Conservation (phyloP, 2,329 filamentous ascomycete species). For the Achaetomium macrosporum region DNA sequence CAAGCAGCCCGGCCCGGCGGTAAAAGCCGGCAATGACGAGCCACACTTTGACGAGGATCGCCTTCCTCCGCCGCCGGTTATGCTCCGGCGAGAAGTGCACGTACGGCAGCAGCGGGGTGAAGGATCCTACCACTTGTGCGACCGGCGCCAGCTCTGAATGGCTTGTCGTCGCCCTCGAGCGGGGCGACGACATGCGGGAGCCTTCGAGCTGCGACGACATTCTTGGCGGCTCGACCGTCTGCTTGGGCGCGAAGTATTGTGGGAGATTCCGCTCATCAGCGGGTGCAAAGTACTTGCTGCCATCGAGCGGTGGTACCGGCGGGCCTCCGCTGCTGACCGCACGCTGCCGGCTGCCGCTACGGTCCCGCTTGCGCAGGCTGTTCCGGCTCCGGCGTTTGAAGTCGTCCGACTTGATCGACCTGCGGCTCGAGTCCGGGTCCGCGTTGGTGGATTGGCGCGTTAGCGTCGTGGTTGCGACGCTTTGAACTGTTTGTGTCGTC, state of each 20-base stretch:
- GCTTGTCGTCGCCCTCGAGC: slow-evolving; percentile 1
- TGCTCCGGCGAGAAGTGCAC: slow-evolving; percentile 52
- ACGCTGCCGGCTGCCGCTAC: slow-evolving; percentile 44
- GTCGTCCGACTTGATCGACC: slow-evolving; percentile 33
- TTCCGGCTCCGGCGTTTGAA: slow-evolving; percentile 42
- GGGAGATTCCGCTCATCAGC: slow-evolving; percentile 31
- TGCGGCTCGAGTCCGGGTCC: slow-evolving; percentile 33
- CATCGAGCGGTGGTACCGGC: slow-evolving; percentile 43
- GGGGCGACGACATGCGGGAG: slow-evolving; percentile 2
- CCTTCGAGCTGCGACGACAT: not conserved
- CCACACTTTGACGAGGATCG: slow-evolving; percentile 73
- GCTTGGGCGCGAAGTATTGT: slow-evolving; percentile 3
- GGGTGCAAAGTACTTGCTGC: slow-evolving; percentile 47
- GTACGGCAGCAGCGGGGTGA: slow-evolving; percentile 43
- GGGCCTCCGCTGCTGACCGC: slow-evolving; percentile 39
- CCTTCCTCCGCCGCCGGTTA: slow-evolving; percentile 43
- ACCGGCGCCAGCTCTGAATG: not conserved
- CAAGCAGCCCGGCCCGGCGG: slow-evolving; percentile 68
- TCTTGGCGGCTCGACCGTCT: slow-evolving; percentile 3
- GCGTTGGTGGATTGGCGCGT: slow-evolving; percentile 69
- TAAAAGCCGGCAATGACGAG: slow-evolving; percentile 86
- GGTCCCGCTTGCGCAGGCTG: slow-evolving; percentile 49
- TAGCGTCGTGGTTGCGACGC: slow-evolving; percentile 43
- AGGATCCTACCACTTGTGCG: slow-evolving; percentile 35
- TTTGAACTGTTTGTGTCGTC: slow-evolving; percentile 40